Evolutionary conservation across 78 protist species (phyloP).

Genomic region (Polysphondylium violaceum): DNA sequence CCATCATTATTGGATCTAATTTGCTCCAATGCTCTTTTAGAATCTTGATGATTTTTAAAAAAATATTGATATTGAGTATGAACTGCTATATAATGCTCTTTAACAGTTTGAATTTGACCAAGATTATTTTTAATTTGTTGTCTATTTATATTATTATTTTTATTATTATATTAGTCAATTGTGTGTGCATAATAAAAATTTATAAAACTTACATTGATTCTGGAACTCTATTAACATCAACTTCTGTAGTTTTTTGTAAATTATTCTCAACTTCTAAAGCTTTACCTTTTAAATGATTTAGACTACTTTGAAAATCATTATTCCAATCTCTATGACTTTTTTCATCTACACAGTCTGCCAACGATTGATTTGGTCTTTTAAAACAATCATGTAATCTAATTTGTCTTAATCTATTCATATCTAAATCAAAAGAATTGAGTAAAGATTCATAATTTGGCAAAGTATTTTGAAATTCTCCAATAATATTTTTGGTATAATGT

Average conservation of each 20-base stretch:
- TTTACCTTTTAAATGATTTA: conserved; percentile 12
- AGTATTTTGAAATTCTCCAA: conserved; percentile 7
- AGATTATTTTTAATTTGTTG: not conserved
- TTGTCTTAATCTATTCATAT: conserved; percentile 53
- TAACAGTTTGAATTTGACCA: conserved; percentile 4
- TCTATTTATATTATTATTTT: not conserved
- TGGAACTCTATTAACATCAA: conserved; percentile 9
- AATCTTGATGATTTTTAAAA: conserved; percentile 41
- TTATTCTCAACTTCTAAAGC: conserved; percentile 7
- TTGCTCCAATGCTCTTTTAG: conserved; percentile 25
- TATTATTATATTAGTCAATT: not conserved
- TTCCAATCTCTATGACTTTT: conserved; percentile 49
- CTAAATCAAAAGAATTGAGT: conserved; percentile 45
- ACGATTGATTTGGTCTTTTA: conserved; percentile 7
- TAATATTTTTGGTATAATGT: not conserved
- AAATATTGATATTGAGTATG: not conserved
- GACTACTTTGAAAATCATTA: conserved; percentile 31
- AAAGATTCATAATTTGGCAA: conserved; percentile 48
- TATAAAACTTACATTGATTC: conserved; percentile 21
- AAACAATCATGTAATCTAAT: conserved; percentile 32
- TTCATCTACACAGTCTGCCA: conserved; percentile 66
- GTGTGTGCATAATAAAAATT: not conserved
- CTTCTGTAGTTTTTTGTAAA: not conserved
- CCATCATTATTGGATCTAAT: conserved; percentile 23
- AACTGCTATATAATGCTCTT: conserved; percentile 33